phyloP scores from a whole-genome alignment of 129 eudicot genomes.

The Glebionis coronaria region DNA sequence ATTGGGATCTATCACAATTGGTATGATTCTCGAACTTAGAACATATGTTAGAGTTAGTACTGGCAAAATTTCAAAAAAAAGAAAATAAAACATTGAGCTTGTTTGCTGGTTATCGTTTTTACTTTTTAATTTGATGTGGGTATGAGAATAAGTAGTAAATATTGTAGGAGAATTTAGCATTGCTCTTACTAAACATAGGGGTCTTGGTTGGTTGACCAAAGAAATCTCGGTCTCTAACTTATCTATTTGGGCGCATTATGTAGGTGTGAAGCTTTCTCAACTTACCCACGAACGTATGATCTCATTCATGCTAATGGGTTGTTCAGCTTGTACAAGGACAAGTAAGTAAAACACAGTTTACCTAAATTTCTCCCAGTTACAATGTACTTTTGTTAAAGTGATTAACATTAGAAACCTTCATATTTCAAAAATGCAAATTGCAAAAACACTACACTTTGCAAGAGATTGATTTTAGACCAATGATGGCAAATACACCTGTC shows the following conservation, averaged over 20 bases:
- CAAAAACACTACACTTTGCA: constrained; percentile 8
- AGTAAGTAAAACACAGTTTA: constrained; percentile 41
- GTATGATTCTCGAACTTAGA: too few species aligned
- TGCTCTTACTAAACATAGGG: neutral
- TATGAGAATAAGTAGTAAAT: too few species aligned
- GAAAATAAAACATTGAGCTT: too few species aligned
- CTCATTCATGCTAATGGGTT: constrained; percentile 93
- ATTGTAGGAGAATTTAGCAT: too few species aligned
- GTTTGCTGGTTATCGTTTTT: too few species aligned
- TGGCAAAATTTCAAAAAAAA: too few species aligned
- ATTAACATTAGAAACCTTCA: neutral
- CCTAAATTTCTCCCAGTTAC: neutral
- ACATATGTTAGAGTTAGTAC: too few species aligned
- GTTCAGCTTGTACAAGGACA: constrained; percentile 88
- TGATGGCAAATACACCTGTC: too few species aligned
- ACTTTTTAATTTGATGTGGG: too few species aligned
- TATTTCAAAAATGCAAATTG: too few species aligned
- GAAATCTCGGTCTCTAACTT: neutral
- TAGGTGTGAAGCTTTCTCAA: constrained; percentile 98
- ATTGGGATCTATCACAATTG: too few species aligned
- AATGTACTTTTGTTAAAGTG: neutral
- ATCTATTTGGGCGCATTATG: constrained; percentile 14
- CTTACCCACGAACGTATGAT: constrained; percentile 94
- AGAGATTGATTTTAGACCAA: too few species aligned
- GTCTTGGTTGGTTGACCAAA: constrained; percentile 4